phyloP scores from a whole-genome alignment of 306 rosid genomes.

The Vicia villosa region DNA sequence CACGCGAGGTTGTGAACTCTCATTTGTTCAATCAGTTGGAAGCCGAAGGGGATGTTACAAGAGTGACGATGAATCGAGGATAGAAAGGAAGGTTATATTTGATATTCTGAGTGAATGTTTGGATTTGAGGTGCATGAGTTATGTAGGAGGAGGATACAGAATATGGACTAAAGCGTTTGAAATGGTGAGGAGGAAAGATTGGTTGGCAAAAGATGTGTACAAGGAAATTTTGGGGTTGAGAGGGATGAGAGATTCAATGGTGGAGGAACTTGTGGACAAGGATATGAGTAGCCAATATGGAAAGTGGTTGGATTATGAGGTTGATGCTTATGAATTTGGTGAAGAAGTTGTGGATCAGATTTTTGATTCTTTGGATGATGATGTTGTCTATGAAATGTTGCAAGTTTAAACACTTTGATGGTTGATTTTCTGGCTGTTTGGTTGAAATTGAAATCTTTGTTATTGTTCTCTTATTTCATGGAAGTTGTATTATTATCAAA shows the following conservation, averaged over 20 bases:
- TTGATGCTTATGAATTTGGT: constrained; percentile 62
- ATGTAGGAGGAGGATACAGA: constrained; percentile 61
- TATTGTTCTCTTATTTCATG: constrained; percentile 27
- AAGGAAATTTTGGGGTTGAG: constrained; percentile 72
- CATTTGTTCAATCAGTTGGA: constrained; percentile 69
- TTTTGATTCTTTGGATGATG: constrained; percentile 69
- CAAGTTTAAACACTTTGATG: constrained; percentile 35
- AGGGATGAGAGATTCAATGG: constrained; percentile 80
- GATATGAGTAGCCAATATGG: constrained; percentile 85
- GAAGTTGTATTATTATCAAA: constrained; percentile 21
- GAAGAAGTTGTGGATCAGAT: constrained; percentile 71
- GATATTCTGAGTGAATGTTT: constrained; percentile 75
- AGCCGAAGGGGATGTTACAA: constrained; percentile 47
- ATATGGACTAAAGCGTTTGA: constrained; percentile 74
- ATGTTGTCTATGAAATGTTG: constrained; percentile 55
- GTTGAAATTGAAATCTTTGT: constrained; percentile 23
- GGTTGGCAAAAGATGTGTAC: constrained; percentile 67
- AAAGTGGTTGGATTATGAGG: constrained; percentile 81
- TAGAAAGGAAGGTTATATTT: constrained; percentile 62
- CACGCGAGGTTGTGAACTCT: constrained; percentile 58
- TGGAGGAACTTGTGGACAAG: constrained; percentile 83
- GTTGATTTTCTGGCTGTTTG: constrained; percentile 29
- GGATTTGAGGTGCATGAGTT: constrained; percentile 66
- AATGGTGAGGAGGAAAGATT: constrained; percentile 66
- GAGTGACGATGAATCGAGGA: constrained; percentile 38